Base-by-base conservation (phyloP, 108 stramenopile species). In the Nannochloropsis oceanica region DNA sequence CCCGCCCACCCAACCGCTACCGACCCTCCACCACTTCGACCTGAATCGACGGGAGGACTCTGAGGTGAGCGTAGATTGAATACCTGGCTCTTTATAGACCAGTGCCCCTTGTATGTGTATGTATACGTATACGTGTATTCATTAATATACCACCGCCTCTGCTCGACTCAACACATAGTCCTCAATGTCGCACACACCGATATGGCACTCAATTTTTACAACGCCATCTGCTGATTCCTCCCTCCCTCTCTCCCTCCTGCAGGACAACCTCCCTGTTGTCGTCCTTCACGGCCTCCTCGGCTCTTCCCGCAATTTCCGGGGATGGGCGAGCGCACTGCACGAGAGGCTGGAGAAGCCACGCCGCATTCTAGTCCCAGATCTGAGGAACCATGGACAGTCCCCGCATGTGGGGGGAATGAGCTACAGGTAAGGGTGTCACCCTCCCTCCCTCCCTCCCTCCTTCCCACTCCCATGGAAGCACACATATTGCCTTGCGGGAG, bases 251-350 rank as follows among this genome's bases (percentile, higher is more conserved):
- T n/a, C n/a, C 59, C 59, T n/a, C 59, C 59, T 73, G 22, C 59
- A 73, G 59, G 59, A 73, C 80, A 13, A 83, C 43, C 80, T 91
- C 11, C 94, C 95, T 12, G 92, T 95, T 12, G 80, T 95, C 11
- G 86, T 98, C 26, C 93, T 98, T 79, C 97, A 98, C 85, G 97
- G 97, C 11, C 90, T 98, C 34, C 89, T 98, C 50, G 97, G 97
- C 26, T 92, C 92, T 83, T 94, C 94, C 83, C 94, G 95, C 25
- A 98, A 98, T 86, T 97, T 98, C 91, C 93, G 94, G 24, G 91
- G 94, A 1, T 90, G 95, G 84, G 95, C 92, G 8, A 85, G 85
- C 34, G 89, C 93, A 34, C 89, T 95, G 82, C 87, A 90, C 11
- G 84, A 87, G n/a, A 94, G 93, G 85, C 83, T 96, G 12, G 88